Base-by-base conservation (phyloP, 345 rosid genomes). In the Eucalyptus melliodora region DNA sequence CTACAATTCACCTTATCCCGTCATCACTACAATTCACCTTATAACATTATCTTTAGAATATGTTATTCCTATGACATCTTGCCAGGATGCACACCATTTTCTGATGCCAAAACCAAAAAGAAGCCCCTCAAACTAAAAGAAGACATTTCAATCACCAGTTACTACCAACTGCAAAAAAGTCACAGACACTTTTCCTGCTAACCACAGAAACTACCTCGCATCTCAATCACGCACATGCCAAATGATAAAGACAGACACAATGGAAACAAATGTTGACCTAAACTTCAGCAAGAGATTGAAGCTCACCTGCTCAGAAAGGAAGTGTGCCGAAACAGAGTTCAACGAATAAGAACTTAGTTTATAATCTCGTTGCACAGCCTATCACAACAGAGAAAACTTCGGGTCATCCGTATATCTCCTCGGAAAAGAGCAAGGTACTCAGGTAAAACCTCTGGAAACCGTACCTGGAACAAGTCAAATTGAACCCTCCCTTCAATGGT, bases 301-400 rank as follows among this genome's bases (percentile, higher is more conserved):
- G 62, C 37, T 94, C 92, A 97, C 99, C 97, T 98, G 99, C 93
- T 97, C 99, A 50, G 98, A 95, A 60, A 98, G 99, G 94, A 98
- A 98, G 92, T 98, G 99, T 13, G 99, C 98, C 67, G 99, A 97
- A 92, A 98, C 99, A 86, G 99, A 95, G 92, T 98, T 98, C 93
- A 98, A 92, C 37, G 99, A 98, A 91, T 98, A 98, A 83, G 98
- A 97, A 96, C 99, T 98, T 90, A 98, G 92, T 93, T 97, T 98
- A 92, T 97, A 92, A 91, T 98, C 98, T 82, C 99, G 95, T 90
- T 93, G 99, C 95, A 98, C 92, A 31, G 90, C 98, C 99, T 97
- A 91, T 88, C 88, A 49, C 44, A 85, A 77, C 44, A 90, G 56
- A 90, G 26, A 77, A 55, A 34, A 89, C 50, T 89, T 23, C 45